Percentiles rank a stretch among this genome's conserved stretches.
Conservation (phyloP, 345 rosid species). For the Euphorbia pulcherrima region DNA sequence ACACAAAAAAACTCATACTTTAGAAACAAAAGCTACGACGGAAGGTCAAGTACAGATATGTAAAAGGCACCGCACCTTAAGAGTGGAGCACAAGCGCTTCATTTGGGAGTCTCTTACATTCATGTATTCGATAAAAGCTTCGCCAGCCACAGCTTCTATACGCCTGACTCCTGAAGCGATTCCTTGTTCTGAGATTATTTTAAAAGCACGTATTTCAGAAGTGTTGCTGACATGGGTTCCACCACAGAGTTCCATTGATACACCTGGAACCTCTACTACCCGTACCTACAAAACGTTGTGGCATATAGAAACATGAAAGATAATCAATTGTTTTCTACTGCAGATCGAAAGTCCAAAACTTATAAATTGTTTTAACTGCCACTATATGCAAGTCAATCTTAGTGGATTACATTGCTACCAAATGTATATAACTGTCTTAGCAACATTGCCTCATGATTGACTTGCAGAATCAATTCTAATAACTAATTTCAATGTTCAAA, state of each 20-base stretch:
- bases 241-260: constrained; percentile 97
- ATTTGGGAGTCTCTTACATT: constrained; percentile 70
- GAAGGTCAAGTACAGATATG: background rate
- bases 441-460: background rate
- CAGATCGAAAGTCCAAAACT: background rate
- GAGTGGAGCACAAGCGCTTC: constrained; percentile 73
- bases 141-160: constrained; percentile 96
- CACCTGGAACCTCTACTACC: constrained; percentile 97
- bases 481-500: background rate
- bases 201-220: constrained; percentile 84
- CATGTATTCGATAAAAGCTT: constrained; percentile 82
- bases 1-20: background rate
- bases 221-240: constrained; percentile 94
- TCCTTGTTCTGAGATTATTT: constrained; percentile 91
- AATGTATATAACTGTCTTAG: background rate
- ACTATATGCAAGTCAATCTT: background rate
- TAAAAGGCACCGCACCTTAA: constrained; percentile 52
- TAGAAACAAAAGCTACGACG: background rate
- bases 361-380: background rate
- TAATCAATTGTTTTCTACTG: background rate
- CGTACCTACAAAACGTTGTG: constrained; percentile 55
- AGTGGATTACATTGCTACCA: constrained; percentile 4
- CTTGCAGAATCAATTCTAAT: no score
- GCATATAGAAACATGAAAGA: background rate
- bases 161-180: constrained; percentile 93